Percentiles rank a stretch among this genome's conserved stretches.
Evolutionary conservation across 2,329 filamentous ascomycete genomes (phyloP).

Genomic region (Fusarium nodosum): DNA sequence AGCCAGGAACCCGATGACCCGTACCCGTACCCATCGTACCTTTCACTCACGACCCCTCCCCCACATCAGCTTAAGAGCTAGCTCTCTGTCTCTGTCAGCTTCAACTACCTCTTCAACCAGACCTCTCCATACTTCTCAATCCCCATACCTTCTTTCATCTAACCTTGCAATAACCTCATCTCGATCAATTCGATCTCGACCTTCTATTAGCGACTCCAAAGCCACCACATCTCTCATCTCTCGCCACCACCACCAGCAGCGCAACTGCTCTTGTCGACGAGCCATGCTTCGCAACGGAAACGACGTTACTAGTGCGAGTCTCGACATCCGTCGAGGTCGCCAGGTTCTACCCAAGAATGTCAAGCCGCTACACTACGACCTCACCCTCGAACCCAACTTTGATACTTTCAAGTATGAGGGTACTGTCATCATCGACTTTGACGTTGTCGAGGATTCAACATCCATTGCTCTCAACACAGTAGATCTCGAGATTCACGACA

Average conservation of each 20-base stretch:
- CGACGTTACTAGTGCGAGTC: slow-evolving; percentile 45
- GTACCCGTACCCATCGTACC: slow-evolving; percentile 16
- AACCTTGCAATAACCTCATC: slow-evolving; percentile 13
- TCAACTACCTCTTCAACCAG: slow-evolving; percentile 6
- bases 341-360: slow-evolving; percentile 94
- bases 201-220: slow-evolving; percentile 11
- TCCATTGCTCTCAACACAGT: slow-evolving; percentile 90
- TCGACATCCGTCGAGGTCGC: slow-evolving; percentile 60
- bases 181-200: slow-evolving; percentile 1
- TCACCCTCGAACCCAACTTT: slow-evolving; percentile 93
- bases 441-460: slow-evolving; percentile 85
- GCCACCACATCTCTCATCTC: slow-evolving; percentile 21
- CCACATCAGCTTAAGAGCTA: slow-evolving; percentile 43
- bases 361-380: slow-evolving; percentile 90
- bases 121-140: slow-evolving; percentile 12
- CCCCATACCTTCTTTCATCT: slow-evolving; percentile 15
- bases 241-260: slow-evolving; percentile 45
- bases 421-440: slow-evolving; percentile 85
- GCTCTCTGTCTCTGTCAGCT: slow-evolving; percentile 34
- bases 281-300: slow-evolving; percentile 50
- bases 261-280: slow-evolving; percentile 50
- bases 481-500: slow-evolving; percentile 85
- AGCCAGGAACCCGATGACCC: slow-evolving; percentile 38
- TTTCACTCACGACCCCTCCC: slow-evolving; percentile 48
- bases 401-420: slow-evolving; percentile 89